These are phyloP conservation scores for Cadophora luteo-olivacea DNA, from an alignment of 2,329 filamentous ascomycete species.

Conservation along the genomic window DNA sequence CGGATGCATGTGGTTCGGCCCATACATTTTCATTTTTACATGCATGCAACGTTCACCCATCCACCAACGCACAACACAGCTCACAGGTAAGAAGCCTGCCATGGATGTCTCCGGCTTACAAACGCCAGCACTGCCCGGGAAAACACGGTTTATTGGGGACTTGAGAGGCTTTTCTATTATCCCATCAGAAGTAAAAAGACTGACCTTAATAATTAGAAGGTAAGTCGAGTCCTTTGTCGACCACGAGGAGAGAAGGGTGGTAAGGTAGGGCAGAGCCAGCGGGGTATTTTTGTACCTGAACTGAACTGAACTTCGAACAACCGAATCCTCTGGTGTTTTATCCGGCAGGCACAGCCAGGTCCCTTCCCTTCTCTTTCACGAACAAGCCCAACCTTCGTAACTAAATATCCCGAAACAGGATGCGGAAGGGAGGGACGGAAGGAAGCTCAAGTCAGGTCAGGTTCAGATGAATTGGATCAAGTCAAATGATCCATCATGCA, in stretches of 20 bases:
- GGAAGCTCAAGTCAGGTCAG: not conserved
- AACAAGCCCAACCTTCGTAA: not conserved
- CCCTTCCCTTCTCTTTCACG: not conserved
- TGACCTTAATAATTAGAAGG: not conserved
- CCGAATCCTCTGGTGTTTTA: not conserved
- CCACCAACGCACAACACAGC: not conserved
- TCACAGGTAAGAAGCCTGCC: not conserved
- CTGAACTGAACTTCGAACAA: not conserved
- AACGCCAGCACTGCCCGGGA: conserved; percentile 15
- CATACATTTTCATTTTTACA: conserved; percentile 13
- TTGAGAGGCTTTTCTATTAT: not conserved
- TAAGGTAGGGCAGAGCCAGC: not conserved
- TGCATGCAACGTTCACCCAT: conserved; percentile 19
- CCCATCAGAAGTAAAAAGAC: not conserved
- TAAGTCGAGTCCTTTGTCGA: not conserved
- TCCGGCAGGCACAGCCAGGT: not conserved
- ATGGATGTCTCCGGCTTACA: conserved; percentile 6
- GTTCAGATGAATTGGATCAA: not conserved
- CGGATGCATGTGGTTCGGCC: not conserved
- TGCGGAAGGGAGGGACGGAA: conserved; percentile 8
- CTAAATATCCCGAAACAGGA: conserved; percentile 3
- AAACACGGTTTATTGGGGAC: not conserved
- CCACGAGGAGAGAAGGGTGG: not conserved
- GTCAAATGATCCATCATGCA: conserved; percentile 15
- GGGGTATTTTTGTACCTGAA: conserved; percentile 2